Evolutionary conservation across 169 alveolate genomes (phyloP), one percentile per base, ranked within the genome.

Genomic region (Ichthyophthirius multifiliis): DNA sequence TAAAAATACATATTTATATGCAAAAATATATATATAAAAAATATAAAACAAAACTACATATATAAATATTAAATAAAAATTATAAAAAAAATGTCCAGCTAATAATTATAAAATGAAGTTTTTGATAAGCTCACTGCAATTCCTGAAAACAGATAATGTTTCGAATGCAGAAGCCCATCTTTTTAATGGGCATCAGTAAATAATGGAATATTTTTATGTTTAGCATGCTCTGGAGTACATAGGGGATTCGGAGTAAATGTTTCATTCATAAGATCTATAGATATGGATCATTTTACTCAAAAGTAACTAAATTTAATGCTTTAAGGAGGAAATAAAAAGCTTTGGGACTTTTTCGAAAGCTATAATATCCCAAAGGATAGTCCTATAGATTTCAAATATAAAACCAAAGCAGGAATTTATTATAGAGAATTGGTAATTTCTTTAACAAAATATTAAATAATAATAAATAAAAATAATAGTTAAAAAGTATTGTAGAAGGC

Each of bases 121-220:
- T 67, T 67, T 41, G 77, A 67, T 18, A 67, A 67, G 41, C 20
- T 67, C 7, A 10, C 16, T 3, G 5, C 35, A 39, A 30, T 18
- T 1, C 27, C 55, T 16, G 77, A 67, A 67, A 67, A 67, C 27
- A n/a, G 30, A 20, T 23, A 88, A 67, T 97, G 99, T 82, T 96
- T 97, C 76, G 99, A 97, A 83, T 97, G 99, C 85, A 97, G 97
- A 13, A 83, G 95, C 5, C 74, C 89, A 37, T 96, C 96, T 10
- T 98, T 99, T 15, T 93, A 97, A 65, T 98, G 99, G 99, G 98
- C 98, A 30, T 95, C 99, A n/a, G 96, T 98, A 15, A 95, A 95
- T 47, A 97, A 97, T 88, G 99, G 98, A 16, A 95, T 97, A 67
- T 95, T 97, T 85, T 87, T 98, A 41, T 98, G 99, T 83, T 90